Conservation (phyloP, 805 yeast species). For the Ogataea henricii region DNA sequence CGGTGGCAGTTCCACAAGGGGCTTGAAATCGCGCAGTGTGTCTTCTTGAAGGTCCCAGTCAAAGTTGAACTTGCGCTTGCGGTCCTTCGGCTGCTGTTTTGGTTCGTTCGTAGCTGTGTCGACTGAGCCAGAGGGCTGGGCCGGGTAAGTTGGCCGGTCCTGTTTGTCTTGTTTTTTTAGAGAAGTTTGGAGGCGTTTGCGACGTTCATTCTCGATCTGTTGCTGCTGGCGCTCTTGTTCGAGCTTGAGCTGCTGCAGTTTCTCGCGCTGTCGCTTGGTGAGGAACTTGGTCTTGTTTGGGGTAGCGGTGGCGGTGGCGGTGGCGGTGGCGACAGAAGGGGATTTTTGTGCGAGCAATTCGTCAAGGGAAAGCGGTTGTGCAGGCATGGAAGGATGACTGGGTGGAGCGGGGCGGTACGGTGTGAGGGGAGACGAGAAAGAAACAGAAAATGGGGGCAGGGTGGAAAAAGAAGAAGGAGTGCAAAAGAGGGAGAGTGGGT, state of each 20-base stretch:
- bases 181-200: conserved; percentile 1
- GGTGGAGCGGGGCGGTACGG: no score
- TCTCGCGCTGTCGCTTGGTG: conserved; percentile 46
- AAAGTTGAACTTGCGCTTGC: conserved; percentile 52
- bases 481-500: no score
- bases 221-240: conserved; percentile 8
- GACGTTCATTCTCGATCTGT: background rate
- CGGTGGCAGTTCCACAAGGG: conserved; percentile 36
- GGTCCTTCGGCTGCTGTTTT: background rate
- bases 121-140: no score
- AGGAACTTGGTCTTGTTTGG: conserved; percentile 37
- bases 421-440: no score
- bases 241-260: conserved; percentile 15
- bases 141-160: no score
- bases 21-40: conserved; percentile 49
- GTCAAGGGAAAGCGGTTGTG: conserved; percentile 40
- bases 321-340: conserved; percentile 30
- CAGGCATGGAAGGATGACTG: no score
- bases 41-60: conserved; percentile 74
- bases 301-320: conserved; percentile 30
- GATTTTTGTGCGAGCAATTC: conserved; percentile 35
- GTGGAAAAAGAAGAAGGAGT: no score
- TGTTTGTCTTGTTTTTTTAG: background rate
- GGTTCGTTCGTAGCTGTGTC: no score
- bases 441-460: no score